These are phyloP conservation scores for Hortiboletus campestris DNA, from an alignment of 768 basidiomycete genomes.

Conservation along the genomic window DNA sequence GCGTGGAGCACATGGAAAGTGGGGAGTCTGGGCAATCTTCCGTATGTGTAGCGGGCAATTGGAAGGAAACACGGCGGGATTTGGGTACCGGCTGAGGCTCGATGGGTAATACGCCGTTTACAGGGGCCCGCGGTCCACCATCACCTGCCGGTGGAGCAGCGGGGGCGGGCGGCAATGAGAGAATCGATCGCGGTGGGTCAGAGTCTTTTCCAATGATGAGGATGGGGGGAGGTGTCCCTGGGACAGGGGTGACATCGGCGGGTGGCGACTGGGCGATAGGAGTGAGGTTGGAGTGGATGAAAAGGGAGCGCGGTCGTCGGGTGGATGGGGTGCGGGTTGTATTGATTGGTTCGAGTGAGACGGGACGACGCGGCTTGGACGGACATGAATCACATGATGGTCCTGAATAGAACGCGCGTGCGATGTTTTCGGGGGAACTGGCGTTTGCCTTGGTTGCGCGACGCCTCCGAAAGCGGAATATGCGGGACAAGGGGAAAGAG, in stretches of 20 bases:
- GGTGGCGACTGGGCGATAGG: neutral
- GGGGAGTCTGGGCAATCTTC: neutral
- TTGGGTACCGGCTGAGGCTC: neutral
- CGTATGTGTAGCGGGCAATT: neutral
- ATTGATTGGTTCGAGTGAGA: neutral
- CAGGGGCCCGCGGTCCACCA: neutral
- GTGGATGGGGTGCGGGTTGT: neutral
- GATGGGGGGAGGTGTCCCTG: neutral
- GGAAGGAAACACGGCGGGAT: constrained; percentile 8
- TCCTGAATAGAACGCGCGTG: neutral
- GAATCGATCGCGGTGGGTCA: neutral
- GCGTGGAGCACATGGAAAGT: constrained; percentile 15
- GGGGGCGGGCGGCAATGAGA: neutral
- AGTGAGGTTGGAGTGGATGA: neutral
- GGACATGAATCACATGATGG: neutral
- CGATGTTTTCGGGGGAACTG: neutral
- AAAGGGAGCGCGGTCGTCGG: neutral
- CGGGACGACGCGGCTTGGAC: neutral
- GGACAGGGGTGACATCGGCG: neutral
- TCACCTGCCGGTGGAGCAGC: neutral
- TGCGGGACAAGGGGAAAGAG: constrained; percentile 12
- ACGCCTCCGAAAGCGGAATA: constrained; percentile 18
- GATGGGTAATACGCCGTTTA: neutral
- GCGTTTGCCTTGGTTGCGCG: neutral
- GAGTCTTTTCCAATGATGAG: constrained; percentile 16